Percentiles rank a stretch among this genome's conserved stretches.
Evolutionary conservation across 2,329 filamentous ascomycete genomes (phyloP).

Genomic region (Aureobasidium sp.): DNA sequence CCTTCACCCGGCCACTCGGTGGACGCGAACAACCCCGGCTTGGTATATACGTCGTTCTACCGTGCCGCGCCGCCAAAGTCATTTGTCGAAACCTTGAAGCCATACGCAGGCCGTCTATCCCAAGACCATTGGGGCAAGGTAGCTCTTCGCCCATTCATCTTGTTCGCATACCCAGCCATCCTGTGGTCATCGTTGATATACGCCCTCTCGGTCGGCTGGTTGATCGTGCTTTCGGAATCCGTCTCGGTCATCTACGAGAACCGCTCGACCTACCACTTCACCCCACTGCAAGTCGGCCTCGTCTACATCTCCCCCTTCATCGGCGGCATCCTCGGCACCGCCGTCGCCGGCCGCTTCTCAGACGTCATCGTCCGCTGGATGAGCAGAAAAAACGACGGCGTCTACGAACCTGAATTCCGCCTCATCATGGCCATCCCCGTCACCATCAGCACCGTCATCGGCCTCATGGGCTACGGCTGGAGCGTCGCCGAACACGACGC

Average conservation of each 20-base stretch:
- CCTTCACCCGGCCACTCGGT: not conserved
- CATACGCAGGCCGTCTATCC: slow-evolving; percentile 71
- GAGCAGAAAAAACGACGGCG: slow-evolving; percentile 77
- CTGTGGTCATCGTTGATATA: slow-evolving; percentile 85
- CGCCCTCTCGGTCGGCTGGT: slow-evolving; percentile 82
- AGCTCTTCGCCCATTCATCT: slow-evolving; percentile 70
- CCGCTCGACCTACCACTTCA: slow-evolving; percentile 68
- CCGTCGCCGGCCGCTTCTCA: slow-evolving; percentile 79
- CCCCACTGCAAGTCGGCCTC: slow-evolving; percentile 70
- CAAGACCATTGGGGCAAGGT: slow-evolving; percentile 75
- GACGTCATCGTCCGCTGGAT: slow-evolving; percentile 79
- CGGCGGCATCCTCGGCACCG: slow-evolving; percentile 83
- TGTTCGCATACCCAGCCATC: slow-evolving; percentile 81
- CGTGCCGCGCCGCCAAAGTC: slow-evolving; percentile 61
- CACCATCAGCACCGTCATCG: slow-evolving; percentile 68
- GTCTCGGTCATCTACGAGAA: slow-evolving; percentile 73
- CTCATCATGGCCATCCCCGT: slow-evolving; percentile 83
- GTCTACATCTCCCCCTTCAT: slow-evolving; percentile 88
- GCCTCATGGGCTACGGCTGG: slow-evolving; percentile 97
- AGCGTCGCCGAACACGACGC: slow-evolving; percentile 64
- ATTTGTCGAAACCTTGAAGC: slow-evolving; percentile 65
- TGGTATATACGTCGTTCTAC: slow-evolving; percentile 62
- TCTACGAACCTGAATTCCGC: slow-evolving; percentile 92
- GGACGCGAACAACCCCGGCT: not conserved
- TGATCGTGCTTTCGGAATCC: slow-evolving; percentile 88